Evolutionary conservation across 441 rosid species (phyloP), one percentile per base, ranked within the genome.

Genomic region (Gossypium schwendimanii): DNA sequence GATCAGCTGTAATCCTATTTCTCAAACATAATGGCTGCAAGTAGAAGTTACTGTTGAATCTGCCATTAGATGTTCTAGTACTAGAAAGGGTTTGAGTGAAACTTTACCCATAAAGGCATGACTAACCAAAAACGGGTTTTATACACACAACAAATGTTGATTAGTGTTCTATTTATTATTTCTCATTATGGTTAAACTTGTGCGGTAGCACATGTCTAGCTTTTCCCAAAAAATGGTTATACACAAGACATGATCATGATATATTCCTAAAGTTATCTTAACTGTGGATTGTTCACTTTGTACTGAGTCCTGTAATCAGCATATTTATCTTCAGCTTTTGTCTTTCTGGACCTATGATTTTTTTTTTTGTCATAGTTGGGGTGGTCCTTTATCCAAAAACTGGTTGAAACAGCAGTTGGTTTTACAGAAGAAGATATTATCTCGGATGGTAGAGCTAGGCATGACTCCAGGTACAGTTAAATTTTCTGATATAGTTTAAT

Each of bases 391-490:
- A 67, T 84, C 98, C 3, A 78, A 89, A 79, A 89, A 86, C 83
- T 95, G 99, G 99, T 76, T 93, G 85, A 78, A 79, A 80, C 86
- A 89, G 70, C 99, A 93, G 76, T 83, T 93, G 78, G 70, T 67
- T 78, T 79, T 95, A 84, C 99, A 95, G 81, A 95, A 95, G 72
- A 84, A 45, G 86, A 91, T 95, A 82, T 80, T 95, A 60, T 79
- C 89, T 74, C 89, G 91, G 72, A 93, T 95, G 98, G 81, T 88
- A 63, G 89, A 91, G 81, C 82, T 95, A 74, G 98, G 98, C 82
- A 95, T 95, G 98, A 91, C 89, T 81, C 99, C 99, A 75, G 99
- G 99, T 95, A 63, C 68, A 17, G 36, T 76, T 66, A 47, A 66
- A 14, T 47, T 47, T 65, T 65, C 41, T 58, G 49, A n/a, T 70